Conservation (phyloP, 139 green algal genomes). For the Chlamydomonas sp. region DNA sequence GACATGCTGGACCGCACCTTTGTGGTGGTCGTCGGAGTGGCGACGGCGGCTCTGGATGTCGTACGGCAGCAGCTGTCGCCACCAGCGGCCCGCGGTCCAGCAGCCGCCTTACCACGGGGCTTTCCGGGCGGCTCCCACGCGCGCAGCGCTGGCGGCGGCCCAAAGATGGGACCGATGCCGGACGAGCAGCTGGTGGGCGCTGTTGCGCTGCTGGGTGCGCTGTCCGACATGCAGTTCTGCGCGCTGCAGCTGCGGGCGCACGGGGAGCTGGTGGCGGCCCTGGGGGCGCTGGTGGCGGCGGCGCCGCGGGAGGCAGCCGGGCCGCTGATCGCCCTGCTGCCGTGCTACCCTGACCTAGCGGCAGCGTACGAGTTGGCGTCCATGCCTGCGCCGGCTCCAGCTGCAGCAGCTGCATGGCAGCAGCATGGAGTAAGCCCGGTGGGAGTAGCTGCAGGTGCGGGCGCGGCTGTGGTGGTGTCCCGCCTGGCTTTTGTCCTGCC, state of each 20-base stretch:
- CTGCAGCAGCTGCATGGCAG: no score
- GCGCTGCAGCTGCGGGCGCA: neutral
- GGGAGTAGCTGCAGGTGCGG: neutral
- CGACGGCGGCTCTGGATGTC: neutral
- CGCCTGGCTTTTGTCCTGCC: slow-evolving; percentile 23
- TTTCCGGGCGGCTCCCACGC: neutral
- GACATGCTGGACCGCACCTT: slow-evolving; percentile 29
- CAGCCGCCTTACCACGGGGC: neutral
- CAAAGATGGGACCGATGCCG: neutral
- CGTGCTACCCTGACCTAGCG: slow-evolving; percentile 15
- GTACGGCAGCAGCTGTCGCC: neutral
- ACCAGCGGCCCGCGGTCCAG: neutral
- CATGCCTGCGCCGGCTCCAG: neutral
- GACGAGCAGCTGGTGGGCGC: neutral
- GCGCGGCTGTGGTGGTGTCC: neutral
- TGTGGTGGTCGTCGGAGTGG: slow-evolving; percentile 7
- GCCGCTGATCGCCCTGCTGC: slow-evolving; percentile 16
- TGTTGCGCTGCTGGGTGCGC: neutral
- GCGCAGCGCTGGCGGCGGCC: neutral
- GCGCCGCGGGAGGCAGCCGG: neutral
- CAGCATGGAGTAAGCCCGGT: no score
- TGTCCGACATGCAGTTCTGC: slow-evolving; percentile 32
- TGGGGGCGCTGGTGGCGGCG: neutral
- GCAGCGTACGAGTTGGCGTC: neutral
- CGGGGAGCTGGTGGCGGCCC: slow-evolving; percentile 3